Evolutionary conservation across 2,329 filamentous ascomycete genomes (phyloP).

Genomic region (Remersonia thermophila): DNA sequence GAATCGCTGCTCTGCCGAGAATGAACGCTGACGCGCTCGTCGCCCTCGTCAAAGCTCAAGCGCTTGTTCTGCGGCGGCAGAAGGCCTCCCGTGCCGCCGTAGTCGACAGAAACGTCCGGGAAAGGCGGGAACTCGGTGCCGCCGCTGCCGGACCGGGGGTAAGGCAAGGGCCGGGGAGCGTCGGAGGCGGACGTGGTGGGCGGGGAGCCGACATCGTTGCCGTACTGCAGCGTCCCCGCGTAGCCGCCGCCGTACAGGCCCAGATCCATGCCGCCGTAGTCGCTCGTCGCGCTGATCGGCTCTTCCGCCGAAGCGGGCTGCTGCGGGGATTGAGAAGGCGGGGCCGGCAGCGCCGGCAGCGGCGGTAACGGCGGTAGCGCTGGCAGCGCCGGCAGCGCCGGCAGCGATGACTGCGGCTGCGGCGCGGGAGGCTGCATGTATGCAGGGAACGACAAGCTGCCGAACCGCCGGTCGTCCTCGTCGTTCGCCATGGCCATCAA

Average conservation of each 20-base stretch:
- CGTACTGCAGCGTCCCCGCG: constrained; percentile 39
- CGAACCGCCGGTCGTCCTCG: constrained; percentile 56
- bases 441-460: constrained; percentile 39
- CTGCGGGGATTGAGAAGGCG: constrained; percentile 1
- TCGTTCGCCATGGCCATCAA: constrained; percentile 73
- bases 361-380: no score
- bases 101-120: constrained; percentile 63
- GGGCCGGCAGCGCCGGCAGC: no score
- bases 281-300: constrained; percentile 52
- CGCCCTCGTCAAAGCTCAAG: constrained; percentile 85
- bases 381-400: no score
- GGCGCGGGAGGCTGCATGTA: constrained; percentile 27
- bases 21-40: constrained; percentile 55
- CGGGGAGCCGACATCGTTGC: constrained; percentile 33
- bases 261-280: constrained; percentile 61
- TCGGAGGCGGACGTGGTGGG: constrained; percentile 29
- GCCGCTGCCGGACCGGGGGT: constrained; percentile 28
- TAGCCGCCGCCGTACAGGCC: constrained; percentile 63
- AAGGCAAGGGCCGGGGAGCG: constrained; percentile 37
- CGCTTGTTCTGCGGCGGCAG: constrained; percentile 62
- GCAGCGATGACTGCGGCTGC: neutral
- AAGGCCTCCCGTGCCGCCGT: constrained; percentile 79
- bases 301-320: constrained; percentile 30
- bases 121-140: constrained; percentile 31
- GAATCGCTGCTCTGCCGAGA: constrained; percentile 52